Percentiles rank a stretch among this genome's conserved stretches.
phyloP scores from a whole-genome alignment of 1,284 basidiomycete genomes.

The Tilletia caries region DNA sequence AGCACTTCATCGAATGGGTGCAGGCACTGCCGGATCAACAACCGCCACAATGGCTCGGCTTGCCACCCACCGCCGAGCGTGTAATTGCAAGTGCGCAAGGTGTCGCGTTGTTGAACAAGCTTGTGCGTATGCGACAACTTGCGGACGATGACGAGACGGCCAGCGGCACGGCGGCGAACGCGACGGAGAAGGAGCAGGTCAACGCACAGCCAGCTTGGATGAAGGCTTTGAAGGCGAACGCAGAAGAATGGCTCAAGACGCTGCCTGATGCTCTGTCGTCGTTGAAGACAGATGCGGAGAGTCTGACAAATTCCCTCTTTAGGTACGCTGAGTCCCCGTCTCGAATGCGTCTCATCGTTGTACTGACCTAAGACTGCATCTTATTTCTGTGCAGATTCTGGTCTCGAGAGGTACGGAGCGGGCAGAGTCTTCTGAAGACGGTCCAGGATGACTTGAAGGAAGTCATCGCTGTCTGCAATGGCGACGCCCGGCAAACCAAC shows the following conservation, averaged over 20 bases:
- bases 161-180: neutral
- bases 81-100: constrained; percentile 47
- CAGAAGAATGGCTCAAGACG: constrained; percentile 31
- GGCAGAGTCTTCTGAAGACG: constrained; percentile 27
- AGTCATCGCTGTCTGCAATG: constrained; percentile 38
- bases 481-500: constrained; percentile 41
- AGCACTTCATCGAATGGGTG: constrained; percentile 46
- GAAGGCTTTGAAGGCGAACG: constrained; percentile 39
- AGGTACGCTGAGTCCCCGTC: no score
- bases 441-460: constrained; percentile 40
- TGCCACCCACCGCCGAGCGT: constrained; percentile 49
- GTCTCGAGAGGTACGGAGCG: constrained; percentile 46
- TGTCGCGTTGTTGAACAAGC: constrained; percentile 37
- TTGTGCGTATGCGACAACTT: constrained; percentile 45
- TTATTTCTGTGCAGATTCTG: constrained; percentile 47
- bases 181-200: neutral
- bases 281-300: constrained; percentile 6
- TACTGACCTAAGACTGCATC: no score
- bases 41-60: constrained; percentile 49
- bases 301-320: constrained; percentile 8
- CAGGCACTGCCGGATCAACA: constrained; percentile 49
- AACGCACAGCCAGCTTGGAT: constrained; percentile 44
- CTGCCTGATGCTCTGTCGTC: neutral
- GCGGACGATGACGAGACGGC: constrained; percentile 44
- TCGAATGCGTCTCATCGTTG: neutral